Evolutionary conservation across 2,329 filamentous ascomycete genomes (phyloP), one percentile per base, ranked within the genome.

Genomic region (Penicillium sp.): DNA sequence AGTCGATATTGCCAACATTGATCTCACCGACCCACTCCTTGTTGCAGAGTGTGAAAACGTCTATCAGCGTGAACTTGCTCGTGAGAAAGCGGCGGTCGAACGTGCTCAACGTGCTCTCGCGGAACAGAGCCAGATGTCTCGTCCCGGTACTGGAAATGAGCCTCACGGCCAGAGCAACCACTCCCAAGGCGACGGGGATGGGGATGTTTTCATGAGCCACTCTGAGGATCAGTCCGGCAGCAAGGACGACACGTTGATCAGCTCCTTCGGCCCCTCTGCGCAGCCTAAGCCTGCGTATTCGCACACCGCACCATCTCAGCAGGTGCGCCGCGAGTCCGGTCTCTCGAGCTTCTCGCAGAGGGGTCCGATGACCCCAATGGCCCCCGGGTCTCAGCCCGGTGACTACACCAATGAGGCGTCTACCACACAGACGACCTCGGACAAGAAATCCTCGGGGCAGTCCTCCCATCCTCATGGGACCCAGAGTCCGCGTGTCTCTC

Each of bases 321-420:
- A 73, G 46, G 61, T 75, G 41, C 63, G 71, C 44, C 69, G 70
- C 43, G 67, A 75, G 49, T 75, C 71, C 46, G 75, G 74, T 3
- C 64, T 75, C 38, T 76, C 73, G 4, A 73, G 63, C 50, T 66
- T 77, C 35, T 76, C 75, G 2, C 76, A 79, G 57, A 74, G 69
- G 52, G 72, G 71, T 24, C 78, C 75, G 6, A 77, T 81, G 58
- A 84, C 81, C 2, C 80, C 79, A 20, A 77, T 84, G 71, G 75
- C 76, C 7, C 75, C 76, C 10, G 78, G 79, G 50, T 81, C 81
- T 28, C 77, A 83, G 63, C 72, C 77, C 13, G 74, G 74, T 20
- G 80, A 84, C 80, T 84, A 83, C 50, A 74, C 84, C 46, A 96
- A 97, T 61, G 90, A 95, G 62, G 92, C 90, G 1, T 95, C 90